Percentiles rank a stretch among this genome's conserved stretches.
Evolutionary conservation across 495 filamentous ascomycete species (phyloP).

Genomic region (Penicillium tannophilum): DNA sequence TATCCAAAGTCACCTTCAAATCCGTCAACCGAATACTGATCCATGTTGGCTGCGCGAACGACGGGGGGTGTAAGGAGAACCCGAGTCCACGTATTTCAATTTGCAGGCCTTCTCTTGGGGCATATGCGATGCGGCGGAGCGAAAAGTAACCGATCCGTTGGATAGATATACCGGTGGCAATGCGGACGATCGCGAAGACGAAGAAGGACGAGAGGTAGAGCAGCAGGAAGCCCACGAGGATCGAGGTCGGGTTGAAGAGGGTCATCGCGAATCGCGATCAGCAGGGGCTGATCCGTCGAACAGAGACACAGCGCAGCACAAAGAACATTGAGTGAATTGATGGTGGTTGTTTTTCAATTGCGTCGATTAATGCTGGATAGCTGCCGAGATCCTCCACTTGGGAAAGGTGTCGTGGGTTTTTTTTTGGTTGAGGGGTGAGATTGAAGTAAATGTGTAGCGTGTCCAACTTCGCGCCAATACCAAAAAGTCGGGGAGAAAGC

Average conservation of each 20-base stretch:
- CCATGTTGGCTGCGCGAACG: constrained; percentile 97
- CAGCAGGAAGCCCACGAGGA: constrained; percentile 80
- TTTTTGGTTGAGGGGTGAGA: background rate
- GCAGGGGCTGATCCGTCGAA: constrained; percentile 40
- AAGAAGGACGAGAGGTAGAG: constrained; percentile 91
- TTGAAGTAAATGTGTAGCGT: background rate
- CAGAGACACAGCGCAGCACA: constrained; percentile 17
- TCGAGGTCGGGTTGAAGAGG: constrained; percentile 70
- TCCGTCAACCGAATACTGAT: constrained; percentile 85
- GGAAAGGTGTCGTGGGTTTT: background rate
- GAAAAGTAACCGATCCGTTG: constrained; percentile 93
- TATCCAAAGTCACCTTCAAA: constrained; percentile 78
- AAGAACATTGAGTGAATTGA: constrained; percentile 26
- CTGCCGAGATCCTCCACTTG: constrained; percentile 16
- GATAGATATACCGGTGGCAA: constrained; percentile 92
- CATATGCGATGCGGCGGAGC: constrained; percentile 84
- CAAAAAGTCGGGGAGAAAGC: background rate
- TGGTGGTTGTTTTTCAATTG: constrained; percentile 4
- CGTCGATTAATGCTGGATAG: background rate
- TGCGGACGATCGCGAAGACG: constrained; percentile 88
- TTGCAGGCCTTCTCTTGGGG: constrained; percentile 79
- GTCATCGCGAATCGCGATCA: constrained; percentile 56
- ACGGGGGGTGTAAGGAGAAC: constrained; percentile 84
- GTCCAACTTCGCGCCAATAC: background rate
- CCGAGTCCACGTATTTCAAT: constrained; percentile 90